Base-by-base conservation (phyloP, 2,329 filamentous ascomycete genomes). In the Aspergillus unguis region DNA sequence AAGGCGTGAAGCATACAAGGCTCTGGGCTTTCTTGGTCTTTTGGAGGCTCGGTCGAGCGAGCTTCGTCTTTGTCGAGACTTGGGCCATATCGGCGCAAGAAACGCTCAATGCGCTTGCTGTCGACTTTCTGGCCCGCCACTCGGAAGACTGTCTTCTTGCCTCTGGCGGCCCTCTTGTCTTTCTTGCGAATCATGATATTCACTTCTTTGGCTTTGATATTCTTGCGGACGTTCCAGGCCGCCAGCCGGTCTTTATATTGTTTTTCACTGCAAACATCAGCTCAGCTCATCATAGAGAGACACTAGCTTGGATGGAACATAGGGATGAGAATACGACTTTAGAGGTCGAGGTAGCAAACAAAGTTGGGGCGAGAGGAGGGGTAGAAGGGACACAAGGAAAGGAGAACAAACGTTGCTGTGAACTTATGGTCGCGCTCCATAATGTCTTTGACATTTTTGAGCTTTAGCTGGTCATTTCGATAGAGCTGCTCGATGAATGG, bases 161-260 rank as follows among this genome's bases (percentile, higher is more conserved):
- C 68, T n/a, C 60, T 63, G 43, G 68, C 66, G 42, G 68, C 68
- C 9, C 68, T 68, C 50, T 70, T 70, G 48, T 69, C 62, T 52
- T 71, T 66, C 44, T 71, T 71, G 45, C 67, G 68, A 28, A 70
- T 62, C 68, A 71, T 70, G 37, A 71, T 50, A 37, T 70, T 65
- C 36, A 69, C 66, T 53, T 71, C 67, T 51, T 67, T 68, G 43
- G 66, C 65, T 56, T 71, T 71, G 57, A 71, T 70, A 45, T 71
- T 71, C 41, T 71, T 71, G 28, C 68, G 66, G 38, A 71, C 58
- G 54, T 70, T 62, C 68, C 68, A 71, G 33, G 66, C 64, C 9
- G 68, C 66, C 5, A 71, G 64, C 26, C 68, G 67, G 52, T 71
- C 68, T 63, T 71, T 71, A 57, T 70, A 71, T 59, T 71, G 68